These are phyloP conservation scores for Bacterosira constricta DNA, from an alignment of 108 stramenopile species.

Conservation along the genomic window DNA sequence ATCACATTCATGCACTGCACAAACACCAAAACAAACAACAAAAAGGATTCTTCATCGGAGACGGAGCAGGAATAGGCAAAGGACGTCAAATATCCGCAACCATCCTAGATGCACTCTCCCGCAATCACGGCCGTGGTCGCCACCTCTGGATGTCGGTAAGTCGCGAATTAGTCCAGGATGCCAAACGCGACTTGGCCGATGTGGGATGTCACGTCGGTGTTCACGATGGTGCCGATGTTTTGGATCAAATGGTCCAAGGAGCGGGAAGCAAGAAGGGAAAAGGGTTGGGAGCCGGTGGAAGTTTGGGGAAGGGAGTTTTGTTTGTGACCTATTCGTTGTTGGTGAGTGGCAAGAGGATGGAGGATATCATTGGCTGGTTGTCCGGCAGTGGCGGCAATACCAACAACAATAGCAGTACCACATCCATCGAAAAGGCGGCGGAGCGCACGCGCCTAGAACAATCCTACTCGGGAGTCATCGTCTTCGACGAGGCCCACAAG, in stretches of 20 bases:
- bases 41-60: constrained; percentile 89
- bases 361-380: constrained; percentile 74
- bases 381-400: constrained; percentile 35
- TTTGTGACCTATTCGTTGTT: constrained; percentile 60
- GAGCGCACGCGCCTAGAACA: constrained; percentile 23
- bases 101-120: constrained; percentile 47
- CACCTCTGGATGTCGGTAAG: constrained; percentile 72
- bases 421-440: background rate
- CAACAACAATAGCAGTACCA: background rate
- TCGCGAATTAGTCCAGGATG: constrained; percentile 61
- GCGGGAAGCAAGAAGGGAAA: constrained; percentile 25
- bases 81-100: constrained; percentile 70
- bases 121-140: constrained; percentile 42
- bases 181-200: constrained; percentile 58
- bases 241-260: constrained; percentile 5
- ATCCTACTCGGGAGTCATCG: constrained; percentile 68
- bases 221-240: constrained; percentile 47
- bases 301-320: constrained; percentile 20
- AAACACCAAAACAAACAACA: no score
- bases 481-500: constrained; percentile 86
- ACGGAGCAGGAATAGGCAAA: constrained; percentile 90
- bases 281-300: constrained; percentile 22
- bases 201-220: constrained; percentile 50
- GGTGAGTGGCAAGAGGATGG: constrained; percentile 60
- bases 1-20: constrained; percentile 38